These are phyloP conservation scores for Fusarium ramigenum DNA, from an alignment of 2,329 filamentous ascomycete species.

Conservation along the genomic window DNA sequence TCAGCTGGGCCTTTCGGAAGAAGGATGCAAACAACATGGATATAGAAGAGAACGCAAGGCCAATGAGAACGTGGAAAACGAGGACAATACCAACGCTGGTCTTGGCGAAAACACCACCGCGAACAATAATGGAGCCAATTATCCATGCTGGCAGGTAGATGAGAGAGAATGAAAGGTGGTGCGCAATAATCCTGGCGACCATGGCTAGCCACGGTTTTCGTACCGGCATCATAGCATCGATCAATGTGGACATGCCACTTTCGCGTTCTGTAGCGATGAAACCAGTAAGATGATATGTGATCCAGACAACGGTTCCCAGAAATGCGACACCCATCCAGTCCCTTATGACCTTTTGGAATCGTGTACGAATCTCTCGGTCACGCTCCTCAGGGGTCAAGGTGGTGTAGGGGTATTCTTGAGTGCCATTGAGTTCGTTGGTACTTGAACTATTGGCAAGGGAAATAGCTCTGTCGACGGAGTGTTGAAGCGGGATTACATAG, in stretches of 20 bases:
- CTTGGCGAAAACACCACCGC: conserved; percentile 69
- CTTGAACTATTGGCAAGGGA: conserved; percentile 59
- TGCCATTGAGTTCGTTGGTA: conserved; percentile 49
- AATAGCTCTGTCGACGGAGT: conserved; percentile 80
- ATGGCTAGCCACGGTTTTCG: conserved; percentile 79
- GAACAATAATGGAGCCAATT: conserved; percentile 73
- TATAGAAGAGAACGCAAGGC: conserved; percentile 80
- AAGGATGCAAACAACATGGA: conserved; percentile 84
- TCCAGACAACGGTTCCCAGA: conserved; percentile 80
- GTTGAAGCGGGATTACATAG: conserved; percentile 82
- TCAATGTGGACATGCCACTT: conserved; percentile 84
- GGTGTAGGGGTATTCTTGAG: conserved; percentile 79
- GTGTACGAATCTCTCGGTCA: conserved; percentile 68
- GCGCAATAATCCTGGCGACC: conserved; percentile 78
- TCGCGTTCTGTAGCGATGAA: conserved; percentile 88
- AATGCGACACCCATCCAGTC: conserved; percentile 82
- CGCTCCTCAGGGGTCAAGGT: conserved; percentile 74
- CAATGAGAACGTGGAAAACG: conserved; percentile 79
- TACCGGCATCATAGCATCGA: conserved; percentile 92
- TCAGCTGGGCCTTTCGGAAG: conserved; percentile 88
- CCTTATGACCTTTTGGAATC: conserved; percentile 77
- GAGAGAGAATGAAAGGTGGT: conserved; percentile 81
- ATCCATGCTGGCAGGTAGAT: conserved; percentile 88
- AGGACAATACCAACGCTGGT: conserved; percentile 73
- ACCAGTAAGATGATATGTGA: conserved; percentile 88